phyloP scores from a whole-genome alignment of 179 eudicot species.

The Vitellaria paradoxa region DNA sequence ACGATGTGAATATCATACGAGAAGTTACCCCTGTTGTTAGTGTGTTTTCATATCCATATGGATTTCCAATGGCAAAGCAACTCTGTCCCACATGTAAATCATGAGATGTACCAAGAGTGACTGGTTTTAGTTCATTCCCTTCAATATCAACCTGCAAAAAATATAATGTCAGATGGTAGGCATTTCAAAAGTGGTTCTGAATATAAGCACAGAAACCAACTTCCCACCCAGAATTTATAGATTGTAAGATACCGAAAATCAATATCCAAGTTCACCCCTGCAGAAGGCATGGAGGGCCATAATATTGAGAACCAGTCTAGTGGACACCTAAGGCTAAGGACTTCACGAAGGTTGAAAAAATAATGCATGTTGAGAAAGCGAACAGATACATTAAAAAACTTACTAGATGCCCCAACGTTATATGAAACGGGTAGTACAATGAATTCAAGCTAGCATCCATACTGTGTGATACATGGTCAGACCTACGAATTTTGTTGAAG shows the following conservation, averaged over 20 bases:
- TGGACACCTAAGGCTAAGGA: background rate
- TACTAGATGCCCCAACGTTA: background rate
- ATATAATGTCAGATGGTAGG: background rate
- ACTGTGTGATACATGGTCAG: no score
- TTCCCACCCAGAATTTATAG: background rate
- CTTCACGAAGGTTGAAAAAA: background rate
- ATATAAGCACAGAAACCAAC: background rate
- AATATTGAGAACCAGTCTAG: background rate
- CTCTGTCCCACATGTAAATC: conserved; percentile 79
- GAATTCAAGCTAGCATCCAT: no score
- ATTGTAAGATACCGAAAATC: background rate
- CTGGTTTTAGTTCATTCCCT: conserved; percentile 65
- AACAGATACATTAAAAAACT: background rate
- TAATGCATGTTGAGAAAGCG: background rate
- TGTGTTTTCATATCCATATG: conserved; percentile 90
- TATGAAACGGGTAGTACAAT: background rate
- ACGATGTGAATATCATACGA: background rate
- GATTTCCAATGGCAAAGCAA: conserved; percentile 95
- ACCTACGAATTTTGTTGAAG: no score
- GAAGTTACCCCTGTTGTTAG: conserved; percentile 84
- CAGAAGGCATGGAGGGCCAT: background rate
- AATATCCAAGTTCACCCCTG: no score
- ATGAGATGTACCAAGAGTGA: conserved; percentile 58
- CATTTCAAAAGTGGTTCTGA: background rate
- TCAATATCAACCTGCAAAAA: conserved; percentile 62